Conservation (phyloP, 257 asterid genomes). For the Catharanthus roseus region DNA sequence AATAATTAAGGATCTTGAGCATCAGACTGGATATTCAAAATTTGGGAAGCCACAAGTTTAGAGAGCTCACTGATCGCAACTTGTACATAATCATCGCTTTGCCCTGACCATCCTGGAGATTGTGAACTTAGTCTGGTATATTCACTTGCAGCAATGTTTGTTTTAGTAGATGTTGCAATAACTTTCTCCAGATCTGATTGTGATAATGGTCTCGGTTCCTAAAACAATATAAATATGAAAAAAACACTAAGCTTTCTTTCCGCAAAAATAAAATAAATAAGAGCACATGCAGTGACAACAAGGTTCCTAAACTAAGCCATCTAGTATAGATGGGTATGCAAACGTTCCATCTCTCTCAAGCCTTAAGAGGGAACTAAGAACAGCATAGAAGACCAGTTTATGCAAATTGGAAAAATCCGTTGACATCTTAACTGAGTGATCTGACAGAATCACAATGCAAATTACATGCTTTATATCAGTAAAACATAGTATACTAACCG, state of each 20-base stretch:
- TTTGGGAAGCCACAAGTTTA: conserved; percentile 47
- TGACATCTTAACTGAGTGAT: background rate
- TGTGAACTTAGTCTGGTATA: conserved; percentile 43
- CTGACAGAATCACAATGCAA: conserved; percentile 3
- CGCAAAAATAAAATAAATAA: too few species aligned
- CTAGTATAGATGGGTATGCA: background rate
- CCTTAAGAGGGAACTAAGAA: background rate
- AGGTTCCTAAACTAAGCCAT: background rate
- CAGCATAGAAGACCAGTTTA: background rate
- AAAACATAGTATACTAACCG: conserved; percentile 39
- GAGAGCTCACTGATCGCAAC: conserved; percentile 50
- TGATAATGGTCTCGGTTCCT: conserved; percentile 70
- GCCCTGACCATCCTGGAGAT: conserved; percentile 31
- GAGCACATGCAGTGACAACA: too few species aligned
- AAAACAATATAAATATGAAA: background rate
- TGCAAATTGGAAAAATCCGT: background rate
- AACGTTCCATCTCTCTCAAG: background rate
- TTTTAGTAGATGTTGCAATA: conserved; percentile 46
- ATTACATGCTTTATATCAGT: background rate
- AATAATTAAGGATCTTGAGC: conserved; percentile 34
- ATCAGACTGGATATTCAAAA: conserved; percentile 48
- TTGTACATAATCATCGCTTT: conserved; percentile 48
- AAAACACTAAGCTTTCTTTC: background rate
- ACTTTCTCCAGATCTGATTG: conserved; percentile 63
- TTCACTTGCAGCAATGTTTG: conserved; percentile 69